Evolutionary conservation across 2,329 filamentous ascomycete species (phyloP), one percentile per base, ranked within the genome.

Genomic region (Scedosporium minutisporum): DNA sequence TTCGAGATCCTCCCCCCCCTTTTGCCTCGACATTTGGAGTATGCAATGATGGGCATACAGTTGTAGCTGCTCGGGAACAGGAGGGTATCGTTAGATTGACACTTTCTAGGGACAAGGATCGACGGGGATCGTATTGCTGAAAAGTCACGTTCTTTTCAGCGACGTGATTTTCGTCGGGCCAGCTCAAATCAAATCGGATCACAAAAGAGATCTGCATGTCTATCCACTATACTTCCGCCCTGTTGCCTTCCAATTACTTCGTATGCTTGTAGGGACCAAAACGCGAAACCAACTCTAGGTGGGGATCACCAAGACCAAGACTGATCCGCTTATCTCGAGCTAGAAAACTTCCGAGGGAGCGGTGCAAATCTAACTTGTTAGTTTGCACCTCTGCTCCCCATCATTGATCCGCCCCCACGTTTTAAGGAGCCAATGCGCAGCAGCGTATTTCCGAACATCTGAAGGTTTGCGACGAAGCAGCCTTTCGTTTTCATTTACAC

Each of bases 11-110:
- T 21, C n/a, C 51, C 21, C n/a, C 46, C 51, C 21, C 21, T 48
- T 48, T n/a, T 18, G 44, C 51, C 14, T 58, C 55, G 55, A n/a
- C n/a, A n/a, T n/a, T n/a, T n/a, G n/a, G n/a, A 58, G 55, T 58
- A 58, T 58, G 55, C 55, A 41, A 58, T 58, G 55, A 27, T 25
- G 51, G 23, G 21, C 51, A 55, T 27, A 18, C 44, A 18, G 6
- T 18, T n/a, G 44, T 18, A 23, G 44, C 2, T 29, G n/a, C 18
- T 14, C 12, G 23, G 44, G 21, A 61, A 61, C 29, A 48, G 55
- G 57, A 42, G 23, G 57, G 48, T 53, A n/a, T 38, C 33, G 33
- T 38, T 10, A 38, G 33, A 38, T 38, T 38, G 33, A 38, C 33
- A 38, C 9, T 38, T 38, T 38, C 33, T 14, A n/a, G 44, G 44